Conservation (phyloP, 768 basidiomycete species). For the Cyathus striatus region DNA sequence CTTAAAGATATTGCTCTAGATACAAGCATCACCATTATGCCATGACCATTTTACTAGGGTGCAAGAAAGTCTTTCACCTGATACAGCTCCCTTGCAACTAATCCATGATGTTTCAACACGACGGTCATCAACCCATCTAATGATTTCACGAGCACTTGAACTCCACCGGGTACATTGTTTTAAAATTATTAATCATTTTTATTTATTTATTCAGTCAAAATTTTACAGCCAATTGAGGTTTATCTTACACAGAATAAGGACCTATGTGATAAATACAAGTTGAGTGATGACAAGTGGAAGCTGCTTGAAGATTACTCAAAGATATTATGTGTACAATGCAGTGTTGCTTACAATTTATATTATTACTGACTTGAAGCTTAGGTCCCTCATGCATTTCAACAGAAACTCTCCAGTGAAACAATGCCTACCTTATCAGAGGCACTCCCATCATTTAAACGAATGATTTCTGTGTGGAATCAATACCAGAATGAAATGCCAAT, state of each 20-base stretch:
- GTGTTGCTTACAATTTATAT: neutral
- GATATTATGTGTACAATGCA: constrained; percentile 17
- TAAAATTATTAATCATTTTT: neutral
- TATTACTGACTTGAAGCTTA: constrained; percentile 3
- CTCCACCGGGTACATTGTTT: constrained; percentile 17
- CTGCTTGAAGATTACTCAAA: constrained; percentile 12
- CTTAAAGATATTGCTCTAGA: constrained; percentile 3
- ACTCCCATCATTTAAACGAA: constrained; percentile 18
- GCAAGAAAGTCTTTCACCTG: neutral
- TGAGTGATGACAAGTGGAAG: constrained; percentile 17
- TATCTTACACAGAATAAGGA: constrained; percentile 13
- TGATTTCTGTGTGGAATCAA: constrained; percentile 16
- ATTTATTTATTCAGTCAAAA: constrained; percentile 3
- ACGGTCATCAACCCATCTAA: constrained; percentile 24
- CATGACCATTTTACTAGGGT: constrained; percentile 8
- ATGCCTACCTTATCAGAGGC: constrained; percentile 20
- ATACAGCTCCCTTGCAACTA: constrained; percentile 16
- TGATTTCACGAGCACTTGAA: constrained; percentile 20
- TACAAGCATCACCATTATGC: constrained; percentile 8
- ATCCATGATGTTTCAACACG: constrained; percentile 20
- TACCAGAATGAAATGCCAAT: constrained; percentile 6
- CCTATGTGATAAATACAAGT: constrained; percentile 13
- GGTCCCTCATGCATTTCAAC: constrained; percentile 27
- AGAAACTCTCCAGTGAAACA: constrained; percentile 20
- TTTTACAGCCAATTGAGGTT: constrained; percentile 17